Conservation (phyloP, 2,329 filamentous ascomycete genomes). For the Colletotrichum tamarilloi region DNA sequence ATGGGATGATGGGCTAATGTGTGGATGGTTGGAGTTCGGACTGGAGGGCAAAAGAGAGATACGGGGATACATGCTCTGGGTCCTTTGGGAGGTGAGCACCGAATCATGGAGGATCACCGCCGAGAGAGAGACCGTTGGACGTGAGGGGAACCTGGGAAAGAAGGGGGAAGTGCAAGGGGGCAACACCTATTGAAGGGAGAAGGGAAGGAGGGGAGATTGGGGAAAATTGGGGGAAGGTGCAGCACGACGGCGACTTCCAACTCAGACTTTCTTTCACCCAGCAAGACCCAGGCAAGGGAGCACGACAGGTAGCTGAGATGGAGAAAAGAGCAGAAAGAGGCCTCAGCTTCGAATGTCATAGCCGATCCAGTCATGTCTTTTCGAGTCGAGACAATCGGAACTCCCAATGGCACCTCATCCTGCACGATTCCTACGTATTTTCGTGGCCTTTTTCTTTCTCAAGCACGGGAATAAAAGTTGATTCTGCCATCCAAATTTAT, state of each 20-base stretch:
- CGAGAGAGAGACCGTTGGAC: not conserved
- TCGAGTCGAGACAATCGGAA: not conserved
- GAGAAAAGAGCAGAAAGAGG: not conserved
- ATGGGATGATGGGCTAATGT: not conserved
- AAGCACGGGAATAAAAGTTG: not conserved
- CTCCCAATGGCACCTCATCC: not conserved
- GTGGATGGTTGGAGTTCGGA: not conserved
- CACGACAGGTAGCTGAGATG: not conserved
- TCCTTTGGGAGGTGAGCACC: not conserved
- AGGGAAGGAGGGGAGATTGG: not conserved
- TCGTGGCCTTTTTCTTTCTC: not conserved
- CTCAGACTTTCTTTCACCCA: not conserved
- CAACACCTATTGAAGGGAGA: not conserved
- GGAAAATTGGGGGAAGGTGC: slow-evolving; percentile 14
- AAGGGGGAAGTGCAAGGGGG: not conserved
- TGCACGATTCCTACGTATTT: not conserved
- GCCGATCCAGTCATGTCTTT: not conserved
- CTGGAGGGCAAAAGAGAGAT: not conserved
- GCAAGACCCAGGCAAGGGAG: not conserved
- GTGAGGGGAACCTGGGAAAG: slow-evolving; percentile 15
- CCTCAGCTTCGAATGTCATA: not conserved
- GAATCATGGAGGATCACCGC: not conserved
- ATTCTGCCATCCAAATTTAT: not conserved
- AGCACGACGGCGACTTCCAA: not conserved
- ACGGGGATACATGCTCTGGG: not conserved